Evolutionary conservation across 1,284 basidiomycete genomes (phyloP), one percentile per base, ranked within the genome.

Genomic region (Ganoderma meredithae): DNA sequence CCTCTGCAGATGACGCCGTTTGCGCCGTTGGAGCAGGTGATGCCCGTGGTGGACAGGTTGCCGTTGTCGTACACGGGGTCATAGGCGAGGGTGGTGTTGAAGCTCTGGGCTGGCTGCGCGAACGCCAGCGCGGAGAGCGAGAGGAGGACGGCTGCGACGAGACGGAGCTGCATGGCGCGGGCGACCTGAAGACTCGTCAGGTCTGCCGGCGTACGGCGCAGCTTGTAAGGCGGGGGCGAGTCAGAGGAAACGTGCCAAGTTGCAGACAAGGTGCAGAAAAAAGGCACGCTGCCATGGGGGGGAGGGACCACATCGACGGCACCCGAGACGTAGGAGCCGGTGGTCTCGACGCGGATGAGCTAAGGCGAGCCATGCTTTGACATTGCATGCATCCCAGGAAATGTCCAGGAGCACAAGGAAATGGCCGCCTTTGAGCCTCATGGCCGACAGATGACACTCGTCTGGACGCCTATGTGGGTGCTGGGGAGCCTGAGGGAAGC

Each of bases 21-120:
- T 0, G 71, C 13, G 3, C 84, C 85, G 61, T 86, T 75, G 1
- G 87, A 88, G 73, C 88, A 88, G 4, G 86, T 80, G 62, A 86
- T 79, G 36, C 60, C 74, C 63, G 69, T 3, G 43, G 86, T 74
- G 2, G 82, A 77, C 36, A 68, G 65, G 6, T 67, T 65, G 4
- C 74, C 43, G 22, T 80, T 69, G 76, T 86, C 84, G 75, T 86
- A 89, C 13, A 68, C 66, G 19, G 72, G 60, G 74, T 86, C 83
- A 68, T 80, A 85, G 19, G 81, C 79, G 27, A 84, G 75, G 22
- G 70, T 70, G 62, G 85, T 80, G 43, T 76, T 78, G 36, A 44
- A 55, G 43, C 43, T 44, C 25, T 25, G 39, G 56, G 77, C 43
- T 2, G 41, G 8, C 49, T 73, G 73, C 7, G 62, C 62, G 22